These are phyloP conservation scores for Copromyces sp. DNA, from an alignment of 495 filamentous ascomycete genomes.

Conservation along the genomic window DNA sequence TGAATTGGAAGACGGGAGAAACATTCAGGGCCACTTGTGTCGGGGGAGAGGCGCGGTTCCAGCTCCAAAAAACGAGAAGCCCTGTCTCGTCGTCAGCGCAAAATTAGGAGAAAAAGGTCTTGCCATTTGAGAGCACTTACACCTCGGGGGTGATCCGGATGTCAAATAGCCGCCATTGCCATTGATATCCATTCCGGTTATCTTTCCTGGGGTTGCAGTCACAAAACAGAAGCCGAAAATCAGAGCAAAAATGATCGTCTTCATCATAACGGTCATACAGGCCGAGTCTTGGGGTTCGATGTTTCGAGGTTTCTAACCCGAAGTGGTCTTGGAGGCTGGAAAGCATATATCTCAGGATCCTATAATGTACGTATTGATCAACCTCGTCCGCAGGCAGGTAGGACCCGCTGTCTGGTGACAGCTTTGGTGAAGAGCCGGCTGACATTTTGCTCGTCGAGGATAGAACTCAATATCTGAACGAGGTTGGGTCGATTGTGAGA, in stretches of 20 bases:
- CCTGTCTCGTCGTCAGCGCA: background rate
- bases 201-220: background rate
- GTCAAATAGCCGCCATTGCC: background rate
- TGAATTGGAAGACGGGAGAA: background rate
- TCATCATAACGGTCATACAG: background rate
- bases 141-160: background rate
- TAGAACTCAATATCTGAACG: background rate
- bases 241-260: background rate
- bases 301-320: background rate
- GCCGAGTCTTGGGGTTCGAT: background rate
- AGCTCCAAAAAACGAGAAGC: background rate
- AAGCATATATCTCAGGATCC: background rate
- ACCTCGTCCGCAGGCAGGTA: too few species aligned
- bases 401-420: background rate
- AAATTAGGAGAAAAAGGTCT: background rate
- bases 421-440: background rate
- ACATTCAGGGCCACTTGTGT: background rate
- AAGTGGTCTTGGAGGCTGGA: background rate
- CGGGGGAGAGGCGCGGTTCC: background rate
- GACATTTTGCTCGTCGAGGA: background rate
- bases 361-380: background rate
- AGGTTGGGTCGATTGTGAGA: background rate
- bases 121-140: background rate
- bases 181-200: background rate
- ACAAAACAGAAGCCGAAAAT: background rate